Base-by-base conservation (phyloP, 805 yeast species). In the Nakazawaea ishiwadae region DNA sequence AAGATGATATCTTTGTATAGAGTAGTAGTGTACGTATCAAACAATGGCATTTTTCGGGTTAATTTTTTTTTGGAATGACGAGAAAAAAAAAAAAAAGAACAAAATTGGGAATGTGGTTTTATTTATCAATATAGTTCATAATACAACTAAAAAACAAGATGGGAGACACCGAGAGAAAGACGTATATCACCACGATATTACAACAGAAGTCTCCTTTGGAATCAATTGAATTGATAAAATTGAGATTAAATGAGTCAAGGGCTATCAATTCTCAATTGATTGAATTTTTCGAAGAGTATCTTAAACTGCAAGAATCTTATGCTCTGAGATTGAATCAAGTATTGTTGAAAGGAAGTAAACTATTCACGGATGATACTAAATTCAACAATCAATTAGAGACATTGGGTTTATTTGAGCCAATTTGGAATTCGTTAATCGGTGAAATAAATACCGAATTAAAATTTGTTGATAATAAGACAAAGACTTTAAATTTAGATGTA, bases 261-360 rank as follows among this genome's bases (percentile, higher is more conserved):
- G 52, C 68, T 34, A 62, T 79, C 37, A 82, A 82, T 52, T 74
- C 73, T 44, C 80, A 76, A 38, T 68, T 85, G 47, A 78, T 84
- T 29, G 69, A 67, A 31, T 74, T 86, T 70, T 67, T 84, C 42
- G 70, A 74, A 30, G 78, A 73, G 19, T 66, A 79, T 42, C 67
- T 75, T 31, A 63, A 72, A 24, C 58, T 76, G 24, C 70, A 69
- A 51, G 66, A 66, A 37, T 56, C 51, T 33, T 77, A 79, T 51
- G 69, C 73, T 10, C 64, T 64, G 27, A 75, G 73, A 49, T 62
- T 79, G 48, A 69, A 69, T 52, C 62, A 48, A 47, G 50, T 56
- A 45, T 62, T 49, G 48, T 58, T 42, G 47, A 64, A 27, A 35
- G 69, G 69, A 29, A 57, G 58, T 31, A 51, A 59, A 28, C 48